These are phyloP conservation scores for Farysia itapuensis DNA, from an alignment of 1,284 basidiomycete species.

Conservation along the genomic window DNA sequence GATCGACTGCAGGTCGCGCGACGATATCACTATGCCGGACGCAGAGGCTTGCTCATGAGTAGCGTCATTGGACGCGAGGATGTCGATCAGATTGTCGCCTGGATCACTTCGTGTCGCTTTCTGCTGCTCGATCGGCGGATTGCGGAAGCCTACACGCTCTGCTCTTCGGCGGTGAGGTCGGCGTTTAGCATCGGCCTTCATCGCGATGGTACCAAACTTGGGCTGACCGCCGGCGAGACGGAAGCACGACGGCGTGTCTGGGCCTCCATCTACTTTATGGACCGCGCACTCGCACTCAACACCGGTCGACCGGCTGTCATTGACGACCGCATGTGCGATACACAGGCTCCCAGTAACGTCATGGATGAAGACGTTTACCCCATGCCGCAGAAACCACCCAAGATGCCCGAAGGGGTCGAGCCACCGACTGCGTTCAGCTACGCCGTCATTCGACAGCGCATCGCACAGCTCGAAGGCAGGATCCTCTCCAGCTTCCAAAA, in stretches of 20 bases:
- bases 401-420: conserved; percentile 27
- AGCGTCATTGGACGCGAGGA: conserved; percentile 45
- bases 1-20: conserved; percentile 32
- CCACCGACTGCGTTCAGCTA: conserved; percentile 37
- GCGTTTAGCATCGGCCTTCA: conserved; percentile 53
- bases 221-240: conserved; percentile 32
- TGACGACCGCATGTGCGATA: conserved; percentile 47
- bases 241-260: conserved; percentile 48
- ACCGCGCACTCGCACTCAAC: conserved; percentile 39
- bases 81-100: conserved; percentile 44
- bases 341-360: conserved; percentile 32
- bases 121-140: conserved; percentile 49
- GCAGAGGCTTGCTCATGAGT: conserved; percentile 33
- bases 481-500: conserved; percentile 34
- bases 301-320: conserved; percentile 49
- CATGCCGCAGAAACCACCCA: conserved; percentile 22
- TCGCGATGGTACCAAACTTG: conserved; percentile 47
- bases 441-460: conserved; percentile 33
- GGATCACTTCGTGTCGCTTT: conserved; percentile 40
- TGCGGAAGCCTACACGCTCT: conserved; percentile 39
- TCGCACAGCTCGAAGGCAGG: conserved; percentile 33
- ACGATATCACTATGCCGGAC: conserved; percentile 38
- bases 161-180: conserved; percentile 36
- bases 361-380: conserved; percentile 37
- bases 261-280: conserved; percentile 44